Percentiles rank a stretch among this genome's conserved stretches.
These are phyloP conservation scores for Talaromyces proteolyticus DNA, from an alignment of 495 filamentous ascomycete genomes.

Conservation along the genomic window DNA sequence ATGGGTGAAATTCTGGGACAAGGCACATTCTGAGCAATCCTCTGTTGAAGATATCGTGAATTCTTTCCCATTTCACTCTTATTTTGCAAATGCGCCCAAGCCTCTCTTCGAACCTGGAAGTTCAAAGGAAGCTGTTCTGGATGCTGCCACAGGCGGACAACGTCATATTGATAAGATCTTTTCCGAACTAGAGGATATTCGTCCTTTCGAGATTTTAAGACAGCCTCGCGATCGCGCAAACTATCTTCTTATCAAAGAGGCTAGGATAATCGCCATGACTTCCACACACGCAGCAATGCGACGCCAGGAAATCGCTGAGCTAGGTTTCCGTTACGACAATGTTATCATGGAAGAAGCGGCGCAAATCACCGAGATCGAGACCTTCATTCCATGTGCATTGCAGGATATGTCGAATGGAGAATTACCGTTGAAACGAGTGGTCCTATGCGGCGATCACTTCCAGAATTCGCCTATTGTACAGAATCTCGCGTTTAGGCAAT, in stretches of 20 bases:
- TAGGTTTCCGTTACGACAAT: constrained; percentile 97
- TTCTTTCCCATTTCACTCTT: constrained; percentile 85
- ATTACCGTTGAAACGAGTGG: constrained; percentile 74
- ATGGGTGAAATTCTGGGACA: constrained; percentile 80
- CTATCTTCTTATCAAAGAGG: constrained; percentile 91
- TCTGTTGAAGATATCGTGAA: constrained; percentile 56
- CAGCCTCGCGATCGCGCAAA: constrained; percentile 87
- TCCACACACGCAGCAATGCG: constrained; percentile 98
- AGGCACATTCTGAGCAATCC: constrained; percentile 40
- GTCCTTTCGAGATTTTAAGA: constrained; percentile 90
- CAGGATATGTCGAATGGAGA: constrained; percentile 71
- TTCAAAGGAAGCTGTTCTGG: constrained; percentile 61
- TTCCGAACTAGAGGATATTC: constrained; percentile 84
- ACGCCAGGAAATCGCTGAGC: constrained; percentile 77
- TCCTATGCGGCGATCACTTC: constrained; percentile 91
- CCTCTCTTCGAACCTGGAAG: constrained; percentile 67
- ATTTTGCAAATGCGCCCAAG: constrained; percentile 83
- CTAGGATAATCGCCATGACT: constrained; percentile 96
- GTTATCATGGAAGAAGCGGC: constrained; percentile 99
- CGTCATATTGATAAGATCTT: constrained; percentile 90
- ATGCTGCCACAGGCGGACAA: constrained; percentile 81
- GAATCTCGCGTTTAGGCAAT: constrained; percentile 91
- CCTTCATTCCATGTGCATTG: constrained; percentile 87
- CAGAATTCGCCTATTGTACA: constrained; percentile 97
- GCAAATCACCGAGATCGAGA: constrained; percentile 96